Conservation (phyloP, 768 basidiomycete genomes). For the Lactarius indigo region DNA sequence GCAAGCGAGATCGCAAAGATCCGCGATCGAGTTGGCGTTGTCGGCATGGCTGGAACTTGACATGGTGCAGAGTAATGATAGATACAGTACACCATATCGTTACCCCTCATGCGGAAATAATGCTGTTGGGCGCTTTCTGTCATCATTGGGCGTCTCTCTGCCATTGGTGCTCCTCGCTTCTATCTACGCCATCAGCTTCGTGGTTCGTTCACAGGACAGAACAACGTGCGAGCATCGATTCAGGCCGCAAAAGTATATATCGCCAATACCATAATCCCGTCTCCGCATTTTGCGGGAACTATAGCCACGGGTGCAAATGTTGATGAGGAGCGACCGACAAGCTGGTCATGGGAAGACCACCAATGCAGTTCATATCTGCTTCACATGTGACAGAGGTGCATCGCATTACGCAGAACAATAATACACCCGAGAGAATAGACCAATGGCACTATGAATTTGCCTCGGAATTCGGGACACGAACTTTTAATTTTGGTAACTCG, state of each 20-base stretch:
- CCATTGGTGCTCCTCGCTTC: background rate
- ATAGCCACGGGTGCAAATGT: too few species aligned
- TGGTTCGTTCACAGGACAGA: background rate
- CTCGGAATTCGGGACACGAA: background rate
- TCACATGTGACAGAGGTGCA: background rate
- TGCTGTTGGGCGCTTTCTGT: background rate
- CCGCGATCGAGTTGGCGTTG: constrained; percentile 80
- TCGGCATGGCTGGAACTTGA: constrained; percentile 83
- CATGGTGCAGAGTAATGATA: background rate
- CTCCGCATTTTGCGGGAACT: too few species aligned
- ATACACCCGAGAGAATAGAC: background rate
- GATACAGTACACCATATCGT: background rate
- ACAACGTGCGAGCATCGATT: background rate
- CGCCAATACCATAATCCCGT: background rate
- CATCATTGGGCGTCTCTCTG: background rate
- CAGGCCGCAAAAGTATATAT: background rate
- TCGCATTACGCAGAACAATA: background rate
- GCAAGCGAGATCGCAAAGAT: constrained; percentile 90
- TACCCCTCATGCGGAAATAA: background rate
- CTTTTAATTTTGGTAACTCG: background rate
- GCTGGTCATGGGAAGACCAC: background rate
- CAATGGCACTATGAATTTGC: background rate
- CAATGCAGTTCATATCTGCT: background rate
- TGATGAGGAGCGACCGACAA: background rate
- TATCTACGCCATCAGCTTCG: background rate